These are phyloP conservation scores for Xylariaceae sp. DNA, from an alignment of 2,329 filamentous ascomycete species.

Conservation along the genomic window DNA sequence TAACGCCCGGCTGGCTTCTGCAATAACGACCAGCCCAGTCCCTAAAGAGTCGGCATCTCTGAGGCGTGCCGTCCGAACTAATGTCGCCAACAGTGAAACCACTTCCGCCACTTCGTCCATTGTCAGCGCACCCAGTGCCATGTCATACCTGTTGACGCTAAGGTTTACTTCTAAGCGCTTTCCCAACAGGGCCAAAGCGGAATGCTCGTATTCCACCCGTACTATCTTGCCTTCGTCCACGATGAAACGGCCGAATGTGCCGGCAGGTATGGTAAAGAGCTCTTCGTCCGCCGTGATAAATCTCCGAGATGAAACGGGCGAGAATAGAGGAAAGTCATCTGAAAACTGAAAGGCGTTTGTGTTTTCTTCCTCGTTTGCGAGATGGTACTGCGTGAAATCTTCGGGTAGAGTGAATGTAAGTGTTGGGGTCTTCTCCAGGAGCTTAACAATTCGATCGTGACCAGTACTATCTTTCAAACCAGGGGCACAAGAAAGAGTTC, in stretches of 20 bases:
- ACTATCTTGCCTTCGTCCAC: constrained; percentile 73
- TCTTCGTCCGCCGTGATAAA: constrained; percentile 42
- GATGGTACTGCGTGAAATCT: constrained; percentile 67
- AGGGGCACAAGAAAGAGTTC: constrained; percentile 54
- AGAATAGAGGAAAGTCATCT: constrained; percentile 59
- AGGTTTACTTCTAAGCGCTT: constrained; percentile 67
- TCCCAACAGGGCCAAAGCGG: constrained; percentile 72
- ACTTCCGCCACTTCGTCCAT: constrained; percentile 65
- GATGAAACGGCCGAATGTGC: constrained; percentile 67
- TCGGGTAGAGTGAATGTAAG: constrained; percentile 74
- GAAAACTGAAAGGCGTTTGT: constrained; percentile 69
- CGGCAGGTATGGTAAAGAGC: constrained; percentile 57
- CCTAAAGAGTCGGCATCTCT: constrained; percentile 30
- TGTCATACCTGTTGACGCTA: constrained; percentile 49
- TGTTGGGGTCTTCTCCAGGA: constrained; percentile 63
- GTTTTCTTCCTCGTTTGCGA: constrained; percentile 81
- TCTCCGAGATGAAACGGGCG: constrained; percentile 41
- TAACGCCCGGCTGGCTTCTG: constrained; percentile 53
- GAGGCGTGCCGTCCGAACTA: constrained; percentile 52
- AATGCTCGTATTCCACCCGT: constrained; percentile 73
- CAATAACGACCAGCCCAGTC: constrained; percentile 45
- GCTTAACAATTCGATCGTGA: constrained; percentile 49
- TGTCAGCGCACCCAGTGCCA: constrained; percentile 49
- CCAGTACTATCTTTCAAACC: constrained; percentile 30
- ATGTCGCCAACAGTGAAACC: constrained; percentile 65